Conservation (phyloP, 768 basidiomycete genomes). For the Inosperma sp. region DNA sequence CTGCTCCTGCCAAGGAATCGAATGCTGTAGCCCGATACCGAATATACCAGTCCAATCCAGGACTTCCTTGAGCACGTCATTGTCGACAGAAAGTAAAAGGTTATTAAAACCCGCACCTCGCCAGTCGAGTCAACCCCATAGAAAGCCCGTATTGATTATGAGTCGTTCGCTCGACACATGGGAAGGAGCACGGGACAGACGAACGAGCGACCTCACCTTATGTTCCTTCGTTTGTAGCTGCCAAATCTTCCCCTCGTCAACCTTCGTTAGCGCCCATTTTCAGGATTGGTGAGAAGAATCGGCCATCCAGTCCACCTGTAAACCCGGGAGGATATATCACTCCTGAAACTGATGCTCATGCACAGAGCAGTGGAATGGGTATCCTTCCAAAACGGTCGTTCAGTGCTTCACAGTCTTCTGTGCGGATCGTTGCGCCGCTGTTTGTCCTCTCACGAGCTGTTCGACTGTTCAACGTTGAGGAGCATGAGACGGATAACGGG, state of each 20-base stretch:
- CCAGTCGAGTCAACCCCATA: slow-evolving; percentile 33
- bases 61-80: slow-evolving; percentile 58
- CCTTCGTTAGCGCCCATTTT: slow-evolving; percentile 83
- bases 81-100: slow-evolving; percentile 37
- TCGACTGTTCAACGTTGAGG: slow-evolving; percentile 71
- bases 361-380: slow-evolving; percentile 1
- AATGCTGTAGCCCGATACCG: slow-evolving; percentile 15
- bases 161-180: neutral
- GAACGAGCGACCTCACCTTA: slow-evolving; percentile 38
- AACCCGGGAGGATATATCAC: neutral
- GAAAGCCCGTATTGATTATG: slow-evolving; percentile 22
- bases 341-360: neutral
- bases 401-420: slow-evolving; percentile 44
- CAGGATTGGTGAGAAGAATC: slow-evolving; percentile 45
- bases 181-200: neutral
- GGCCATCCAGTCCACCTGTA: neutral
- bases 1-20: slow-evolving; percentile 2
- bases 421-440: slow-evolving; percentile 29
- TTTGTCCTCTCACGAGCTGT: slow-evolving; percentile 36
- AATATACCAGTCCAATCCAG: slow-evolving; percentile 35
- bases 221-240: slow-evolving; percentile 34
- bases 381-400: slow-evolving; percentile 43
- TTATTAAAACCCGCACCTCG: slow-evolving; percentile 32
- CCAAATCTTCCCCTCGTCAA: slow-evolving; percentile 63
- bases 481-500: slow-evolving; percentile 32